phyloP scores from a whole-genome alignment of 1,284 basidiomycete genomes.

The Ustilago cynodontis region DNA sequence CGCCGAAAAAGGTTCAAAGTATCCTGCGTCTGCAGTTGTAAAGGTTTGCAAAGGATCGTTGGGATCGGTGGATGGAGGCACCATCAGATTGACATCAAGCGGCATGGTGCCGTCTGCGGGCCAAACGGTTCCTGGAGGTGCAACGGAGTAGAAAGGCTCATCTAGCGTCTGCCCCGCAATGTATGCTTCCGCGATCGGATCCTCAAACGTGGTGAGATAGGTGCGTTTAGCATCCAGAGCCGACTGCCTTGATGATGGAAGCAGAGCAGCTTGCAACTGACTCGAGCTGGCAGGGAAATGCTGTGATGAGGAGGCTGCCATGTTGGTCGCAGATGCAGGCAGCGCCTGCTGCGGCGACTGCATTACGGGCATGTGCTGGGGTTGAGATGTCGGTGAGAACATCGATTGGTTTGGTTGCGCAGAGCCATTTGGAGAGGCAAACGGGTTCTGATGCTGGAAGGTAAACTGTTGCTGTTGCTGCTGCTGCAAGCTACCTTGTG shows the following conservation, averaged over 20 bases:
- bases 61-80: constrained; percentile 1
- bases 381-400: constrained; percentile 22
- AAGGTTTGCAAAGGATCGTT: constrained; percentile 19
- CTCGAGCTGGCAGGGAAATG: constrained; percentile 12
- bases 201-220: constrained; percentile 45
- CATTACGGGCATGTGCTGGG: constrained; percentile 11
- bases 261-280: constrained; percentile 14
- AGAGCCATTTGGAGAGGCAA: constrained; percentile 9
- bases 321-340: neutral
- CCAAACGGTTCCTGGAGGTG: constrained; percentile 22
- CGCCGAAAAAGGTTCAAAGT: constrained; percentile 19
- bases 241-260: constrained; percentile 1
- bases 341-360: constrained; percentile 16
- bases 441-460: constrained; percentile 18
- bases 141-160: constrained; percentile 50
- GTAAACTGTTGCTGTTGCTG: constrained; percentile 16
- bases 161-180: constrained; percentile 40
- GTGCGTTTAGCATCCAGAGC: constrained; percentile 12
- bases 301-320: constrained; percentile 6
- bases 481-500: constrained; percentile 10
- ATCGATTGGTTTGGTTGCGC: constrained; percentile 11
- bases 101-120: constrained; percentile 25
- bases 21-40: constrained; percentile 19
- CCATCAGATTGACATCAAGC: constrained; percentile 26
- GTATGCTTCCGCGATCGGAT: constrained; percentile 49